Base-by-base conservation (phyloP, 179 eudicot genomes). In the Corrigiola litoralis region DNA sequence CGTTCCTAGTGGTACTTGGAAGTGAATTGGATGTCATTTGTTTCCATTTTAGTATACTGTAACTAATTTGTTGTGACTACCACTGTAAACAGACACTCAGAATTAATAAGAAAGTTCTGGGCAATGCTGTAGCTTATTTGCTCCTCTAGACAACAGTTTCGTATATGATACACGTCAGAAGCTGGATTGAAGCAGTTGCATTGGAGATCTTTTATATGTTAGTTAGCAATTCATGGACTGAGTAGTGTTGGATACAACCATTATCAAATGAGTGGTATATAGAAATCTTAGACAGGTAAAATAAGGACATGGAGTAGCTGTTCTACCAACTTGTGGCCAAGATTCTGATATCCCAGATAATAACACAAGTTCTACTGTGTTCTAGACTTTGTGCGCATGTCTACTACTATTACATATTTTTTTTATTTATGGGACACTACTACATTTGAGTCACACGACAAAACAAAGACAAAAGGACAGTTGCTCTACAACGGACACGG, bases 11-110 rank as follows among this genome's bases (percentile, higher is more conserved):
- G 37, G 53, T 60, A 59, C 34, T 34, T 29, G 55, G 55, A 45
- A 67, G 65, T 68, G 40, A 74, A 63, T 61, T 12, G 56, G 41
- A 34, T 56, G 42, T 59, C 50, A 58, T 31, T 17, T 75, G 71
- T 60, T 70, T 45, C 42, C 63, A 10, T 57, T 55, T 45, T 59
- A 23, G 49, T 41, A 49, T 58, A 59, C 65, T 69, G 61, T 63
- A 69, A 69, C 70, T 32, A 63, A 31, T 52, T 44, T 62, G 60
- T 65, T 69, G 74, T 27, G 31, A 55, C 36, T 49, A 38, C 27
- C 61, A 41, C 31, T 62, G 44, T 69, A 51, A 34, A 51, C 56
- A 29, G 73, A 49, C 69, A 48, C 44, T 63, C 31, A 51, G 52
- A n/a, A 29, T 41, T 41, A 69, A 58, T 58, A 54, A 67, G 58